Evolutionary conservation across 73 alveolate genomes (phyloP).

Genomic region (Paramecium octaurelia): DNA sequence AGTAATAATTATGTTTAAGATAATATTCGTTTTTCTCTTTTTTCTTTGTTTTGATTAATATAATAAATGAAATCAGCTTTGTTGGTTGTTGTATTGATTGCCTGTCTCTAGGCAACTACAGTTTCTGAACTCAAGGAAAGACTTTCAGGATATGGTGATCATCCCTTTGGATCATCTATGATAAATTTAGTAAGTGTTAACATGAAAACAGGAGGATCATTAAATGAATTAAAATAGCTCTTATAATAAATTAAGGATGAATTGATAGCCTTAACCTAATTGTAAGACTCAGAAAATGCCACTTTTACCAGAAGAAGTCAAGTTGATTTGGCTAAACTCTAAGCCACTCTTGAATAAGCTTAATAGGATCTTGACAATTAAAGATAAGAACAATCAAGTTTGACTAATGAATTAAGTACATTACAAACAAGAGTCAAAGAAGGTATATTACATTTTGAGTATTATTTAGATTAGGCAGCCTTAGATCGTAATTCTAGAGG

Average conservation of each 20-base stretch:
- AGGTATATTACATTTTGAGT: neutral
- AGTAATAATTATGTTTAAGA: neutral
- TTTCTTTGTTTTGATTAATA: neutral
- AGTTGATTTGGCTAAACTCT: constrained; percentile 39
- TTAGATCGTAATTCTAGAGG: constrained; percentile 41
- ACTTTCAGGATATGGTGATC: constrained; percentile 27
- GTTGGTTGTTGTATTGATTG: constrained; percentile 19
- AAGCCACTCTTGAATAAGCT: constrained; percentile 42
- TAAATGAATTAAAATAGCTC: constrained; percentile 19
- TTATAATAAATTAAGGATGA: constrained; percentile 36
- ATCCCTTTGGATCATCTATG: constrained; percentile 36
- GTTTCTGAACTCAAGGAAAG: neutral
- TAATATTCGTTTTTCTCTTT: constrained; percentile 14
- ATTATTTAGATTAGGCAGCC: neutral
- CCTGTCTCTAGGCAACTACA: constrained; percentile 24
- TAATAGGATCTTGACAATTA: constrained; percentile 36
- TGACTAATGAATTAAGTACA: neutral
- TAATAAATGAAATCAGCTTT: constrained; percentile 5
- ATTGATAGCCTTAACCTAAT: constrained; percentile 19
- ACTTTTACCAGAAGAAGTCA: constrained; percentile 3
- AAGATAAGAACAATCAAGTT: constrained; percentile 16
- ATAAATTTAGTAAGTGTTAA: constrained; percentile 18
- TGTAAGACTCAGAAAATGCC: neutral
- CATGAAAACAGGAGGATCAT: constrained; percentile 50
- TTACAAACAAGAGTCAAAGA: neutral